Percentiles rank a stretch among this genome's conserved stretches.
phyloP scores from a whole-genome alignment of 768 basidiomycete species.

The Clathrus columnatus region DNA sequence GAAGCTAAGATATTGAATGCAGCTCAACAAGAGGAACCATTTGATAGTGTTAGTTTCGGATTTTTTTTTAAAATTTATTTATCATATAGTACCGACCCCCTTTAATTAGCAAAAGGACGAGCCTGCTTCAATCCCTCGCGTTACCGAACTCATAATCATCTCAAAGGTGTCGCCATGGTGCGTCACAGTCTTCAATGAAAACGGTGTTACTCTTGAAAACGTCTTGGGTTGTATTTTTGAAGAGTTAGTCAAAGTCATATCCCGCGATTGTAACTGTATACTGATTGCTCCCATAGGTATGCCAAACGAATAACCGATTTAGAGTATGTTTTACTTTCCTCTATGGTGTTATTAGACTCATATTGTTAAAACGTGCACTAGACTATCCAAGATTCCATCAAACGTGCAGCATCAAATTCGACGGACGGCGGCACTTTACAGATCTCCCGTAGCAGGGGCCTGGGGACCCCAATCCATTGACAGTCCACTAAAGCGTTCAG shows the following conservation, averaged over 20 bases:
- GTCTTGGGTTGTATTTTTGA: constrained; percentile 65
- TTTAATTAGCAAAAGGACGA: constrained; percentile 36
- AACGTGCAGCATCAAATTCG: constrained; percentile 67
- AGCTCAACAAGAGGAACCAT: constrained; percentile 41
- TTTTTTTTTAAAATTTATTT: constrained; percentile 2
- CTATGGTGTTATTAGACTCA: not conserved
- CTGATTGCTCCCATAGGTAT: not conserved
- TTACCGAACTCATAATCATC: constrained; percentile 49
- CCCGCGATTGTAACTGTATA: not conserved
- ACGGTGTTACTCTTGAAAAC: constrained; percentile 69
- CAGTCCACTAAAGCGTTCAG: not conserved
- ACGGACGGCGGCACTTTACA: constrained; percentile 47
- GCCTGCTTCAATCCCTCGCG: constrained; percentile 62
- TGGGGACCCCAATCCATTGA: not conserved
- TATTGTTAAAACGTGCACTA: constrained; percentile 11
- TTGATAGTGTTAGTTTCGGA: not conserved
- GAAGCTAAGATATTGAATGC: constrained; percentile 55
- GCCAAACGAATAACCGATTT: not conserved
- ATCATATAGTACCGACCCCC: constrained; percentile 14
- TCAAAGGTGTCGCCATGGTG: constrained; percentile 66
- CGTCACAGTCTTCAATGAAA: constrained; percentile 60
- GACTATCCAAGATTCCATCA: constrained; percentile 44
- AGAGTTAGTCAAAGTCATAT: constrained; percentile 44
- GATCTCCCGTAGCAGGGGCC: constrained; percentile 49
- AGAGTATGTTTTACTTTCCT: not conserved